These are phyloP conservation scores for Pseudogymnoascus sp. DNA, from an alignment of 2,329 filamentous ascomycete genomes.

Conservation along the genomic window DNA sequence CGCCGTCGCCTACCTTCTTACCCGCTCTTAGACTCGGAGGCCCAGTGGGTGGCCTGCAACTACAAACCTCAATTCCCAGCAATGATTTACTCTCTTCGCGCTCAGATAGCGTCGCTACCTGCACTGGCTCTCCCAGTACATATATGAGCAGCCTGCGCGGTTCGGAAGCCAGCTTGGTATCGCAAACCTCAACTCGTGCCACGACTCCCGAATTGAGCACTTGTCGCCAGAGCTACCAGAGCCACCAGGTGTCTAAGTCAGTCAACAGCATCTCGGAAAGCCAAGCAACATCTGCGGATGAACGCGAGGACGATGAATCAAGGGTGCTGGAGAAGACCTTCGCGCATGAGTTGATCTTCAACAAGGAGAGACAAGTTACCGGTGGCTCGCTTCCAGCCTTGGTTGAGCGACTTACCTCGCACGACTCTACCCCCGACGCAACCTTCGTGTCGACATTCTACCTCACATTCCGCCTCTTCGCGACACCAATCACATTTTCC, in stretches of 20 bases:
- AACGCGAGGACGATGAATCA: constrained; percentile 69
- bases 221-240: constrained; percentile 16
- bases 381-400: constrained; percentile 84
- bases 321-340: constrained; percentile 86
- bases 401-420: constrained; percentile 87
- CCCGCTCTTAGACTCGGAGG: neutral
- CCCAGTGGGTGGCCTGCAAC: neutral
- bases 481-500: constrained; percentile 69
- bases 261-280: constrained; percentile 61
- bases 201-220: constrained; percentile 64
- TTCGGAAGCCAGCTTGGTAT: constrained; percentile 72
- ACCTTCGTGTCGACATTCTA: constrained; percentile 93
- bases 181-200: constrained; percentile 75
- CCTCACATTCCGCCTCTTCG: constrained; percentile 90
- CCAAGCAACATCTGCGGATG: constrained; percentile 58
- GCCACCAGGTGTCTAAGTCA: constrained; percentile 51
- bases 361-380: constrained; percentile 90
- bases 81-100: constrained; percentile 36
- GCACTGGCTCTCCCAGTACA: constrained; percentile 68
- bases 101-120: constrained; percentile 63
- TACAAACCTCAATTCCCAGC: constrained; percentile 1
- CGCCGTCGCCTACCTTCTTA: neutral
- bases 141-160: constrained; percentile 64
- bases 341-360: constrained; percentile 83
- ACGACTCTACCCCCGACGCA: constrained; percentile 85